A percentile compares a stretch with the other conserved stretches of the same genome.
Evolutionary conservation across 2,329 filamentous ascomycete genomes (phyloP).

Genomic region (Aureobasidium melanogenum): DNA sequence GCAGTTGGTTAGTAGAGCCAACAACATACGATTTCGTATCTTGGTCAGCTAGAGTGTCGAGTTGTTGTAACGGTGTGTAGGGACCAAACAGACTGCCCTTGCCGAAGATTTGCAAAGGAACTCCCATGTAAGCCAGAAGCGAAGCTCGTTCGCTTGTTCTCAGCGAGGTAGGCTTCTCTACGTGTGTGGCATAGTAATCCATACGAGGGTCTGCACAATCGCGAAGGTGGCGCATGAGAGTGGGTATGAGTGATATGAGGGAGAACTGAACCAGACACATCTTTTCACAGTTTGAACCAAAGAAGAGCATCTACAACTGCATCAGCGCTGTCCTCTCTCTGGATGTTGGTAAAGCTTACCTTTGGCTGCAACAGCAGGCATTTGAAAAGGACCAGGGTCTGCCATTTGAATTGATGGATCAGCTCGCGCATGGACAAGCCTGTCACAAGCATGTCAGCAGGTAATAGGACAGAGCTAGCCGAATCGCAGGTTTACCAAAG

Average conservation of each 20-base stretch:
- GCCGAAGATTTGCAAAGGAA: conserved; percentile 90
- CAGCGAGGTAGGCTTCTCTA: conserved; percentile 71
- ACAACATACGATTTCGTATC: conserved; percentile 97
- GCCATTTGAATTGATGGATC: conserved; percentile 88
- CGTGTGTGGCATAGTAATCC: conserved; percentile 67
- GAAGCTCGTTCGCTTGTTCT: conserved; percentile 88
- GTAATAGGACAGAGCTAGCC: neutral
- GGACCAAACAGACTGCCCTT: conserved; percentile 94
- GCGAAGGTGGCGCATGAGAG: conserved; percentile 80
- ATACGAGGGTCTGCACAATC: conserved; percentile 93
- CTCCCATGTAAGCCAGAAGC: conserved; percentile 84
- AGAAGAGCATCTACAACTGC: conserved; percentile 81
- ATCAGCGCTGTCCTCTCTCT: neutral
- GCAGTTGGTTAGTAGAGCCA: conserved; percentile 88
- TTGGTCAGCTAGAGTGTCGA: conserved; percentile 86
- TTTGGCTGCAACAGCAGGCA: conserved; percentile 90
- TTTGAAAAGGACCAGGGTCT: conserved; percentile 90
- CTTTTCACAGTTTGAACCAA: conserved; percentile 89
- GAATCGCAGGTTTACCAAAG: conserved; percentile 52
- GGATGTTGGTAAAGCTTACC: conserved; percentile 40
- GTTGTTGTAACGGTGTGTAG: conserved; percentile 91
- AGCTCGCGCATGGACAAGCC: conserved; percentile 74
- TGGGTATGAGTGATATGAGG: conserved; percentile 87
- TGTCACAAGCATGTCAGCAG: conserved; percentile 20
- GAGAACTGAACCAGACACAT: conserved; percentile 99